A percentile compares a stretch with the other conserved stretches of the same genome.
These are phyloP conservation scores for Oenanthe javanica DNA, from an alignment of 140 eudicot genomes.

Conservation along the genomic window DNA sequence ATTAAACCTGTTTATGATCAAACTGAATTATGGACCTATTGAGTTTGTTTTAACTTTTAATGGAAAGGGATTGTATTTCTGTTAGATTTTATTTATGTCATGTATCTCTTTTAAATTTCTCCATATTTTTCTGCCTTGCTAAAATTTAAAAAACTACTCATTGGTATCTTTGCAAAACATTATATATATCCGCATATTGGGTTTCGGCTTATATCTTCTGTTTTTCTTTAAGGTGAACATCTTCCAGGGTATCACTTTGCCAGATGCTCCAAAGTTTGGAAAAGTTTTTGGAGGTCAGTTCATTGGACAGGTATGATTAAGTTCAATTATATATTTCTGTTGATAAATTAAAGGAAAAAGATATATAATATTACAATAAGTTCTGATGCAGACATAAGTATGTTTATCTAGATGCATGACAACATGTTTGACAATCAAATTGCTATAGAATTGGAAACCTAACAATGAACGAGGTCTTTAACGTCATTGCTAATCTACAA, in stretches of 20 bases:
- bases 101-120: background rate
- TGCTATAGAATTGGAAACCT: background rate
- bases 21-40: background rate
- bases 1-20: background rate
- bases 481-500: background rate
- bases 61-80: background rate
- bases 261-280: constrained; percentile 79
- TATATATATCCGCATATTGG: background rate
- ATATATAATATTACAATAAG: background rate
- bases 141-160: background rate
- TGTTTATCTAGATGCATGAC: background rate
- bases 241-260: constrained; percentile 85
- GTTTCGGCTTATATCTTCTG: background rate
- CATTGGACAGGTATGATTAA: constrained; percentile 72
- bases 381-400: background rate
- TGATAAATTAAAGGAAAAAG: background rate
- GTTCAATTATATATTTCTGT: background rate
- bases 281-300: constrained; percentile 98
- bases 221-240: constrained; percentile 59
- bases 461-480: background rate
- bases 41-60: background rate
- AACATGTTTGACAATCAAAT: background rate
- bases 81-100: background rate
- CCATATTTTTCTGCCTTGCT: background rate
- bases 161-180: background rate